Base-by-base conservation (phyloP, 371 early-diverging fungal species). In the Mucor piriformis region DNA sequence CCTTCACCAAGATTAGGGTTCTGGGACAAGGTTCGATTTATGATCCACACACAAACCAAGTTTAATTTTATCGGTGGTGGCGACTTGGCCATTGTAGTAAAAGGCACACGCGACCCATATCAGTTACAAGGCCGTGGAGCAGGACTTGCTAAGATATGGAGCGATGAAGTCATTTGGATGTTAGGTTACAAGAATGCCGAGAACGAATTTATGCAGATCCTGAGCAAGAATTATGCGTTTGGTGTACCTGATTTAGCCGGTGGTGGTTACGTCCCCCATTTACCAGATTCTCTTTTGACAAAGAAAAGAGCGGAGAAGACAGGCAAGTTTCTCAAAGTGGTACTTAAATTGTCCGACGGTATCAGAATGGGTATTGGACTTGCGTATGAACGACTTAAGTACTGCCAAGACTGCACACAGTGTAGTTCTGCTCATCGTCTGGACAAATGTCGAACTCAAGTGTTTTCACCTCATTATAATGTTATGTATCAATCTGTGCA, bases 1-100 rank as follows among this genome's bases (percentile, higher is more conserved):
- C 88, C 85, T 0, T 82, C 83, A 24, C 76, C 79, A 5, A 78
- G 76, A 3, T 52, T 86, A 15, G 86, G 88, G 0, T 88, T 85
- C 74, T 90, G 90, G 90, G 90, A 90, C 62, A 88, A 88, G 56
- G 49, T 88, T 11, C 67, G 90, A 1, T 54, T 88, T 2, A 76
- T 84, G 47, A 50, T 86, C 21, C 89, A 90, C 54, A 72, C 86
- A 6, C 61, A 61, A 16, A 67, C 76, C 27, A 61, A 53, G 12
- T 51, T 86, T 10, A 40, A 65, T 21, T 72, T 86, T 25, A 64
- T 72, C 0, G 81, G 79, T 15, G 73, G 71, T 34, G 83, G 87
- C 3, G 76, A 74, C n/a, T 38, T 88, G 12, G 70, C 59, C 15
- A 52, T 79, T 32, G 52, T 61, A 6, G 33, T 74, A 6, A 70